Percentiles rank a stretch among this genome's conserved stretches.
Evolutionary conservation across 2,329 filamentous ascomycete genomes (phyloP).

Genomic region (Ceratocystis diversiconidia): DNA sequence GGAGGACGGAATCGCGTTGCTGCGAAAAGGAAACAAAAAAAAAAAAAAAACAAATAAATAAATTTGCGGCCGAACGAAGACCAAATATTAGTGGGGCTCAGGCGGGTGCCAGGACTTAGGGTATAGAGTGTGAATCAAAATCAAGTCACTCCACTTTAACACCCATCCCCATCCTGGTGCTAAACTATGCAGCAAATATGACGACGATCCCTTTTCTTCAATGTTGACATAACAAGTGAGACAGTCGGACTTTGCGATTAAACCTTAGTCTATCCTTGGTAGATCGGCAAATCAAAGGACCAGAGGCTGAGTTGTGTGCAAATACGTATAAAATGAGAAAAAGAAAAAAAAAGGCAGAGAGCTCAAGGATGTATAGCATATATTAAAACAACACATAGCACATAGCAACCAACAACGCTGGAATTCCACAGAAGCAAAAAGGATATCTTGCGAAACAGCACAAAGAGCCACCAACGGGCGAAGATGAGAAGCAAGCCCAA

Average conservation of each 20-base stretch:
- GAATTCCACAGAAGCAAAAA: slow-evolving; percentile 1
- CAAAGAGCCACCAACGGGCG: background rate
- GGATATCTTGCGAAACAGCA: background rate
- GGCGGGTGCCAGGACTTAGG: background rate
- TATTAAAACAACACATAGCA: background rate
- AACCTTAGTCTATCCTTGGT: too few species aligned
- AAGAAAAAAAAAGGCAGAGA: too few species aligned
- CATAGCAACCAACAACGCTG: too few species aligned
- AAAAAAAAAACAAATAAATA: background rate
- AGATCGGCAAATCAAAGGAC: too few species aligned
- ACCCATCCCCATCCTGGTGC: background rate
- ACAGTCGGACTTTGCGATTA: background rate
- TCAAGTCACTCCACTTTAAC: background rate
- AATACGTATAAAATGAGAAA: too few species aligned
- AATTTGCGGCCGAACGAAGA: slow-evolving; percentile 7
- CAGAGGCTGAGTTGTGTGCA: too few species aligned
- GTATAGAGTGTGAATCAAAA: background rate
- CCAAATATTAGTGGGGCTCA: background rate
- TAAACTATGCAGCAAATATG: background rate
- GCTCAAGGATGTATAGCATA: background rate
- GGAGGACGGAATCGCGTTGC: slow-evolving; percentile 3
- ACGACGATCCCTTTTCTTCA: background rate
- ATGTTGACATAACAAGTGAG: background rate
- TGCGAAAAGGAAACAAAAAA: slow-evolving; percentile 1
- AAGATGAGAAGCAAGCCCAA: background rate